Percentiles rank a stretch among this genome's conserved stretches.
Conservation (phyloP, 169 alveolate species). For the Plasmodium cynomolgi region DNA sequence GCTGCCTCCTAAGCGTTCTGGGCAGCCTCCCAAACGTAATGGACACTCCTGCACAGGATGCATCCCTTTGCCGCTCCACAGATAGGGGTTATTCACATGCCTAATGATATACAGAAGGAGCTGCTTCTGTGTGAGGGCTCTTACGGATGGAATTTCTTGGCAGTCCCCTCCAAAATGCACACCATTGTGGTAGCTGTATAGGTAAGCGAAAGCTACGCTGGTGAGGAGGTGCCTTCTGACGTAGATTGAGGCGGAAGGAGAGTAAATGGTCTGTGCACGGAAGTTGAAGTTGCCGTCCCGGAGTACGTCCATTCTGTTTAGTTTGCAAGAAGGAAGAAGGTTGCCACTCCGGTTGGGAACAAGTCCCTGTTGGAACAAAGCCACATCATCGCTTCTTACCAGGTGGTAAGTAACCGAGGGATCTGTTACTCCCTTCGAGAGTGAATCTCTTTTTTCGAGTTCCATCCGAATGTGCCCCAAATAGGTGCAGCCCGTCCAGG, state of each 20-base stretch:
- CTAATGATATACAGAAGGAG: constrained; percentile 34
- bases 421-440: neutral
- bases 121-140: constrained; percentile 12
- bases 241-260: constrained; percentile 2
- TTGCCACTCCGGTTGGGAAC: neutral
- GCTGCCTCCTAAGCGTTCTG: too few species aligned
- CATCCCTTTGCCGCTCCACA: neutral
- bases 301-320: neutral
- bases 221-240: constrained; percentile 31
- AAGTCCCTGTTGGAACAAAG: neutral
- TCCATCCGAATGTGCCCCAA: neutral
- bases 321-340: neutral
- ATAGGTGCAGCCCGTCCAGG: neutral
- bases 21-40: neutral
- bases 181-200: constrained; percentile 46
- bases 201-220: constrained; percentile 28
- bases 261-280: constrained; percentile 1
- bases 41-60: neutral
- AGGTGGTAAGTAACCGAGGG: neutral
- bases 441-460: neutral
- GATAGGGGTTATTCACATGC: constrained; percentile 27
- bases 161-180: neutral
- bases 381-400: neutral
- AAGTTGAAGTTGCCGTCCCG: neutral
- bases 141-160: neutral